Base-by-base conservation (phyloP, 257 asterid species). In the Nicotiana knightiana region DNA sequence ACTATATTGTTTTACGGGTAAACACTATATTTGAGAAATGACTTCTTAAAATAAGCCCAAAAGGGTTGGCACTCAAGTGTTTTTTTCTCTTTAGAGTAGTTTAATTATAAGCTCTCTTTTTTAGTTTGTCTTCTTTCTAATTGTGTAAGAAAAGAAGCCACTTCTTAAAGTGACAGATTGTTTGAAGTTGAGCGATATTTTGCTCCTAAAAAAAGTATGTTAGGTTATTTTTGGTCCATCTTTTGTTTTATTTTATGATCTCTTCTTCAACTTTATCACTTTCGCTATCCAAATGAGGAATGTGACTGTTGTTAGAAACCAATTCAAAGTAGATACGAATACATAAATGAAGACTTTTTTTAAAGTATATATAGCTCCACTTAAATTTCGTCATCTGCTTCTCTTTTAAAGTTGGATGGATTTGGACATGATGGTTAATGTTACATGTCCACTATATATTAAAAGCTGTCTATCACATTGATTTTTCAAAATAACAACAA, bases 401-500 rank as follows among this genome's bases (percentile, higher is more conserved):
- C 62, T 46, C 43, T 73, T 24, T 48, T 15, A 26, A 73, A 48
- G 79, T 51, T 51, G 3, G 43, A 75, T 48, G 16, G 43, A 9
- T 75, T 75, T 51, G 79, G 79, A 51, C 63, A 51, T 73, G 48
- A 24, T 71, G 79, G 79, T 71, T 51, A 26, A 48, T 26, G 79
- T 75, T 75, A 7, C 26, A 16, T 7, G 79, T 15, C 79, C 43
- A 15, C 63, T 48, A 73, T 26, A 13, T 73, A 73, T 75, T 75
- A 51, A 26, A 71, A 51, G 26, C 0, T 75, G 16, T 51, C 17
- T 6, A 48, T 73, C 9, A 3, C 26, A 21, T 58, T 51, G 9
- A 17, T 43, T 21, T 32, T 24, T 5, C 12, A 26, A 26, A 51
- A 7, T 51, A 28, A 43, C 2, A 43, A 9, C 3, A 43, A 43